phyloP scores from a whole-genome alignment of 495 filamentous ascomycete genomes.

The Cercophora scortea region DNA sequence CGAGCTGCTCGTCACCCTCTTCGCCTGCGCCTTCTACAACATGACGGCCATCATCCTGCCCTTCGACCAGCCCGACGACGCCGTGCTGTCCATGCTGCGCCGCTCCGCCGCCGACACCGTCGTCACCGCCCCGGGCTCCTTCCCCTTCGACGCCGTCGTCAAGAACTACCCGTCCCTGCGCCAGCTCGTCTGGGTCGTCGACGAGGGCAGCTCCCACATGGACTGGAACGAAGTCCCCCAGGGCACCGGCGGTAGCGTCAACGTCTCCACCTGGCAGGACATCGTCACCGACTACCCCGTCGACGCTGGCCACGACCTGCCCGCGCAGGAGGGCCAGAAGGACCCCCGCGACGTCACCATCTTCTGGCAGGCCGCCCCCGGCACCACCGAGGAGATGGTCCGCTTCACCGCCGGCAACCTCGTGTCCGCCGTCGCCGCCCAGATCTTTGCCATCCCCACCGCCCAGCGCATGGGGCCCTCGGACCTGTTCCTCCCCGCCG shows the following conservation, averaged over 20 bases:
- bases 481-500: slow-evolving; percentile 85
- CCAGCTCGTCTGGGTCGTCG: slow-evolving; percentile 87
- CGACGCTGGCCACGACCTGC: slow-evolving; percentile 35
- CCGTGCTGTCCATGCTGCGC: slow-evolving; percentile 60
- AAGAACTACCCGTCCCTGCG: slow-evolving; percentile 61
- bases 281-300: slow-evolving; percentile 57
- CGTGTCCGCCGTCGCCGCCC: slow-evolving; percentile 68
- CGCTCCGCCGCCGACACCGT: slow-evolving; percentile 68
- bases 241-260: slow-evolving; percentile 59
- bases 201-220: slow-evolving; percentile 84
- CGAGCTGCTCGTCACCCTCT: slow-evolving; percentile 64
- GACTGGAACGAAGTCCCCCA: slow-evolving; percentile 78
- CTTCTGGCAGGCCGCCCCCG: slow-evolving; percentile 51
- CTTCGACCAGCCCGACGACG: slow-evolving; percentile 61
- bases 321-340: slow-evolving; percentile 34
- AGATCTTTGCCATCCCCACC: slow-evolving; percentile 65
- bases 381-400: slow-evolving; percentile 56
- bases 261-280: slow-evolving; percentile 83
- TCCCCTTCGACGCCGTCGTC: slow-evolving; percentile 68
- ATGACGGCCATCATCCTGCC: slow-evolving; percentile 77
- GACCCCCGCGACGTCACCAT: slow-evolving; percentile 48
- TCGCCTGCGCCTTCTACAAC: slow-evolving; percentile 69
- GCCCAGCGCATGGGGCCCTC: slow-evolving; percentile 59
- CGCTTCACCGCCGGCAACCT: slow-evolving; percentile 75
- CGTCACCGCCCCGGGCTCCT: slow-evolving; percentile 77